Evolutionary conservation across 805 yeast species (phyloP).

Genomic region (Nakazawaea populi): DNA sequence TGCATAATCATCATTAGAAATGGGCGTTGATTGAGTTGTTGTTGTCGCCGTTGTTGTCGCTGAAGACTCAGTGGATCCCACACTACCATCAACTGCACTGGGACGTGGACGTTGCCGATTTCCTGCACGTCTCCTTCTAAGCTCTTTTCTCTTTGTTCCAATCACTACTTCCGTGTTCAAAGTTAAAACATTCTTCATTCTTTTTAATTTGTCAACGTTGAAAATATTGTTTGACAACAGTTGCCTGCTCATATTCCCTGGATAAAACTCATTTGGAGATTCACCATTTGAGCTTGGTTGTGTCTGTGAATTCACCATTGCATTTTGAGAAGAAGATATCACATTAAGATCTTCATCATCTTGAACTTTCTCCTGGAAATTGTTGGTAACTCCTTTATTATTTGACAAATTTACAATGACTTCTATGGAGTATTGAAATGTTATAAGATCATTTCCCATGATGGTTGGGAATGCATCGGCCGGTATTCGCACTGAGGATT

Average conservation of each 20-base stretch:
- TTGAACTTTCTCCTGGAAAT: background rate
- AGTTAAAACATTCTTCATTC: constrained; percentile 74
- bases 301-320: background rate
- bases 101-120: background rate
- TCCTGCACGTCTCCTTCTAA: background rate
- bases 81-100: background rate
- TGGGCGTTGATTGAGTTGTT: background rate
- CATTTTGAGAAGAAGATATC: background rate
- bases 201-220: constrained; percentile 74
- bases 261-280: background rate
- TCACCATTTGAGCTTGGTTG: background rate
- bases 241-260: background rate
- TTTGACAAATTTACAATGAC: constrained; percentile 77
- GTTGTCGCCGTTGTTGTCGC: too few relatives aligned
- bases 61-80: too few relatives aligned
- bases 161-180: constrained; percentile 73
- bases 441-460: constrained; percentile 59
- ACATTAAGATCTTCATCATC: constrained; percentile 10
- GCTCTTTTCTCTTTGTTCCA: constrained; percentile 61
- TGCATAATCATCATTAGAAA: background rate
- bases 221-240: constrained; percentile 33
- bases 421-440: constrained; percentile 82
- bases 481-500: constrained; percentile 66
- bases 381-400: constrained; percentile 30
- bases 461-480: constrained; percentile 85